phyloP scores from a whole-genome alignment of 225 moss, liverwort and hornwort genomes.

The Neckera pumila region DNA sequence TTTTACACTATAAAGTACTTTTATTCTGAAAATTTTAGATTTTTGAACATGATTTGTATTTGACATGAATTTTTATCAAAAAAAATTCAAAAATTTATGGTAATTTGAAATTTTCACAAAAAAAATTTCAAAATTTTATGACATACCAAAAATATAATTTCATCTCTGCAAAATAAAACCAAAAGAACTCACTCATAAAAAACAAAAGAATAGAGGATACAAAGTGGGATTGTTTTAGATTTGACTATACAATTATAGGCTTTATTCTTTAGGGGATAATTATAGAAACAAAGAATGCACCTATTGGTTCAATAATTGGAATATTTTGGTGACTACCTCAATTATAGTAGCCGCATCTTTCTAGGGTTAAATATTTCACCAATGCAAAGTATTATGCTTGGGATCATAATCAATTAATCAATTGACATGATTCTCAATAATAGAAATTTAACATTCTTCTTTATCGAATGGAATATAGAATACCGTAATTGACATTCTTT shows the following conservation, averaged over 20 bases:
- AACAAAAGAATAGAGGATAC: not conserved
- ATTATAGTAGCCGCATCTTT: accelerated
- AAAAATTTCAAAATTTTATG: not conserved
- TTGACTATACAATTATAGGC: accelerated
- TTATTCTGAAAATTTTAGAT: too few relatives aligned
- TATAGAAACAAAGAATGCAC: not conserved
- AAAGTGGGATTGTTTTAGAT: too few relatives aligned
- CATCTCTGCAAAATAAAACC: not conserved
- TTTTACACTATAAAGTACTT: not conserved
- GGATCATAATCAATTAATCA: not conserved
- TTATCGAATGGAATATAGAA: not conserved
- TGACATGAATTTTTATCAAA: not conserved
- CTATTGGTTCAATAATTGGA: accelerated
- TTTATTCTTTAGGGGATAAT: accelerated
- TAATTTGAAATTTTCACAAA: not conserved
- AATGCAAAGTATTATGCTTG: not conserved
- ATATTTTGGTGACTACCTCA: not conserved
- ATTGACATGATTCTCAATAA: not conserved
- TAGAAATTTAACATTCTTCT: not conserved
- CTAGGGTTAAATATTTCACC: not conserved
- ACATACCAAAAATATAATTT: not conserved
- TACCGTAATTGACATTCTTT: not conserved
- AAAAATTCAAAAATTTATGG: not conserved
- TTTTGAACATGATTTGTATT: not conserved
- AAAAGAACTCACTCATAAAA: not conserved